Percentiles rank a stretch among this genome's conserved stretches.
Evolutionary conservation across 139 green algal genomes (phyloP).

Genomic region (Bryopsis sp.): DNA sequence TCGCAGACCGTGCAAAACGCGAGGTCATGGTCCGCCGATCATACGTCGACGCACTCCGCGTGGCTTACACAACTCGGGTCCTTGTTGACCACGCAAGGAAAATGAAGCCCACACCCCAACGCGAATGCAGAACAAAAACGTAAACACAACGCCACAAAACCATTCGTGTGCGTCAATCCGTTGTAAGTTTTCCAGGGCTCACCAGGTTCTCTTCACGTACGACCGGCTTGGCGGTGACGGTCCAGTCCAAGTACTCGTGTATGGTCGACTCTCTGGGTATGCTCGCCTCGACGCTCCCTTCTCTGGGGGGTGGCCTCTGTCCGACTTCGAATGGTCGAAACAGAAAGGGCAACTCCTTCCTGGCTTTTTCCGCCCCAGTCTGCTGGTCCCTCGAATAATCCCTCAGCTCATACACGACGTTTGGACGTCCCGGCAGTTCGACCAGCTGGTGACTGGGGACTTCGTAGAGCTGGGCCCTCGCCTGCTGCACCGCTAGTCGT

Average conservation of each 20-base stretch:
- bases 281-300: conserved; percentile 43
- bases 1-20: no score
- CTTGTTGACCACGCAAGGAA: no score
- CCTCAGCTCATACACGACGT: conserved; percentile 52
- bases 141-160: no score
- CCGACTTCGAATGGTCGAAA: conserved; percentile 87
- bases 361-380: conserved; percentile 25
- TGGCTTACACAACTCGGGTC: no score
- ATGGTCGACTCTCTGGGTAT: conserved; percentile 71
- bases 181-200: no score
- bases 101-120: no score
- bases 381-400: conserved; percentile 34
- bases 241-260: conserved; percentile 95
- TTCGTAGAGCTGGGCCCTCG: conserved; percentile 30
- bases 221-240: conserved; percentile 49
- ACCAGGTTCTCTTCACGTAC: background rate
- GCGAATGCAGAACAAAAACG: no score
- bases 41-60: no score
- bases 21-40: no score
- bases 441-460: conserved; percentile 45
- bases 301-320: conserved; percentile 39
- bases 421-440: conserved; percentile 61
- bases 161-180: no score
- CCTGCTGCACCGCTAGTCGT: conserved; percentile 13
- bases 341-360: conserved; percentile 70